Evolutionary conservation across 2,329 filamentous ascomycete genomes (phyloP).

Genomic region (Penicillium italicum): DNA sequence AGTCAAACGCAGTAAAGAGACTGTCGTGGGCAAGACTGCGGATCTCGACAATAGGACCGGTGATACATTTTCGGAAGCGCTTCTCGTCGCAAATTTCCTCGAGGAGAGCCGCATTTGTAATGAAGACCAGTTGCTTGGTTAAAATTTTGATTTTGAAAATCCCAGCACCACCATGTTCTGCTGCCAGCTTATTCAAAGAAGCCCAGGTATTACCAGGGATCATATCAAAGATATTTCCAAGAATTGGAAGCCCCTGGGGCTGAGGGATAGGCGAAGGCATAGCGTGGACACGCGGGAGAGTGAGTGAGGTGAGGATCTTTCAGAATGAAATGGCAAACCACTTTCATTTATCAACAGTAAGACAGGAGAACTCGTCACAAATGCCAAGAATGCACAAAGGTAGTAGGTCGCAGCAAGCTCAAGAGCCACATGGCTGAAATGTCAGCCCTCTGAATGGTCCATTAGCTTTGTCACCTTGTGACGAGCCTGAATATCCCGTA

Average conservation of each 20-base stretch:
- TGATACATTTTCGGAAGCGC: conserved; percentile 54
- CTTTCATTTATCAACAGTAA: neutral
- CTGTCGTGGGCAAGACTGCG: conserved; percentile 61
- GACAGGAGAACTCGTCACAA: neutral
- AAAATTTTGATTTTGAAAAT: conserved; percentile 58
- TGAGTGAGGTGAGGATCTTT: neutral
- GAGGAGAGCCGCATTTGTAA: conserved; percentile 54
- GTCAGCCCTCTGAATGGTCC: neutral
- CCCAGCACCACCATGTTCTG: conserved; percentile 51
- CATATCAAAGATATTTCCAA: conserved; percentile 53
- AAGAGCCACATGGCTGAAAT: neutral
- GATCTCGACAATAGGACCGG: conserved; percentile 54
- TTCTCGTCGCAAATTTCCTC: conserved; percentile 65
- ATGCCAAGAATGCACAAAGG: neutral
- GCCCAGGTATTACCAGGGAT: conserved; percentile 50
- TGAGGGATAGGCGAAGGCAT: conserved; percentile 51
- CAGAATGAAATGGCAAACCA: neutral
- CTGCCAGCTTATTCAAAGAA: conserved; percentile 49
- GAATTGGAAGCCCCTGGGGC: conserved; percentile 49
- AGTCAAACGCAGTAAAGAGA: conserved; percentile 58
- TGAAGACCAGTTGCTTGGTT: conserved; percentile 47
- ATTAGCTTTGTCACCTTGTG: neutral
- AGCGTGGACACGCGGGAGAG: neutral
- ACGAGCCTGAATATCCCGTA: neutral
- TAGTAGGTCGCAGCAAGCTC: neutral